Percentiles rank a stretch among this genome's conserved stretches.
Evolutionary conservation across 257 asterid species (phyloP).

Genomic region (Gardenia jasminoides): DNA sequence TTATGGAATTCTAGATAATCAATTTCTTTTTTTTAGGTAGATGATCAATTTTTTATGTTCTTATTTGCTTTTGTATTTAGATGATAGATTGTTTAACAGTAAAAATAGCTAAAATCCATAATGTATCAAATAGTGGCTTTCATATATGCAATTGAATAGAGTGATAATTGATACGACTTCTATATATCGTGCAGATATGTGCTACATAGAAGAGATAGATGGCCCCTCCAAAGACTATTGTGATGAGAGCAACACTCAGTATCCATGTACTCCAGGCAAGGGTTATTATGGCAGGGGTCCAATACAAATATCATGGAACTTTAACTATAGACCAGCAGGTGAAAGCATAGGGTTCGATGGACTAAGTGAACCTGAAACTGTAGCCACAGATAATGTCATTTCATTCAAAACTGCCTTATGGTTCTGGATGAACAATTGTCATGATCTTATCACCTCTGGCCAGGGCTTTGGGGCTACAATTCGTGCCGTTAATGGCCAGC

Average conservation of each 20-base stretch:
- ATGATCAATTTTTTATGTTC: no score
- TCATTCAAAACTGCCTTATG: constrained; percentile 50
- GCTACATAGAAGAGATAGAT: constrained; percentile 43
- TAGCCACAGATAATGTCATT: constrained; percentile 31
- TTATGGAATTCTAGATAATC: no score
- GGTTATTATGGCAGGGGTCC: constrained; percentile 54
- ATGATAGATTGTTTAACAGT: no score
- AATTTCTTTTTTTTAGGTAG: no score
- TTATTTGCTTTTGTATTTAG: no score
- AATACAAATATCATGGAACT: constrained; percentile 54
- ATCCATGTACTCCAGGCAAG: constrained; percentile 36
- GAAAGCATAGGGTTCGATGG: constrained; percentile 46
- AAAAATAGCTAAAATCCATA: no score
- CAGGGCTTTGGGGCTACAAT: constrained; percentile 53
- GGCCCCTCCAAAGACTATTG: constrained; percentile 43
- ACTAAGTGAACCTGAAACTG: constrained; percentile 41
- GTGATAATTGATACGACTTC: background rate
- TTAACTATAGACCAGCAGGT: constrained; percentile 55
- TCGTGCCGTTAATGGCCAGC: constrained; percentile 39
- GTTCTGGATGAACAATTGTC: constrained; percentile 58
- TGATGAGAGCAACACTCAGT: constrained; percentile 36
- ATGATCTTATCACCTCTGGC: constrained; percentile 34
- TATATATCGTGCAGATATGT: constrained; percentile 25
- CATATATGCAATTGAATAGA: no score
- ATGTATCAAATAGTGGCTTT: no score